Conservation (phyloP, 208 protist species). For the Acanthamoeba healyi region DNA sequence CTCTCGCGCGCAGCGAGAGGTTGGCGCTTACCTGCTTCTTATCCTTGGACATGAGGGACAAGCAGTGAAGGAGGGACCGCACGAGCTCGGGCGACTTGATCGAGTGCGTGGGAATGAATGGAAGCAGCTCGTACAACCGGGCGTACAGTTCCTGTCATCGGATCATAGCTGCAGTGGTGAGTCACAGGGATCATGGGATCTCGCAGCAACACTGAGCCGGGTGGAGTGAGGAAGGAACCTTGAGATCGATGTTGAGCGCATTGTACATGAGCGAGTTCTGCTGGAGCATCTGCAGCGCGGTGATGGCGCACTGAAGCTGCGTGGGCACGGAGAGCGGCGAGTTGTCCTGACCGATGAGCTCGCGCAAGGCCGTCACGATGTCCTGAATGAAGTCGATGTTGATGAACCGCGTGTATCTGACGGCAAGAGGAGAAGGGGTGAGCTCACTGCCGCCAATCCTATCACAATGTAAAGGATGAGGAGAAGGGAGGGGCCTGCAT, state of each 20-base stretch:
- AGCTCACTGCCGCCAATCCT: no score
- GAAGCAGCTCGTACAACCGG: conserved; percentile 64
- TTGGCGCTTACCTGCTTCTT: conserved; percentile 44
- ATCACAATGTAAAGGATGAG: not conserved
- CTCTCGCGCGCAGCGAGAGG: not conserved
- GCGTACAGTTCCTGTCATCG: conserved; percentile 65
- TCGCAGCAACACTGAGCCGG: not conserved
- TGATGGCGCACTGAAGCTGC: conserved; percentile 78
- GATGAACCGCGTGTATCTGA: conserved; percentile 84
- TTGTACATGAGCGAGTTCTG: conserved; percentile 62
- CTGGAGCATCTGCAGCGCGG: conserved; percentile 80
- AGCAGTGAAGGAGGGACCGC: conserved; percentile 55
- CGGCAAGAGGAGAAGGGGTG: no score
- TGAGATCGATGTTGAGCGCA: conserved; percentile 83
- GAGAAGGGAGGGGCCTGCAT: not conserved
- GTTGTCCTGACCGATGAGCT: conserved; percentile 71
- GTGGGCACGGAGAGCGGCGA: conserved; percentile 69
- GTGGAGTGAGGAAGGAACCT: conserved; percentile 44
- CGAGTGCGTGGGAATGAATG: conserved; percentile 5
- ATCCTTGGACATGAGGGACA: conserved; percentile 61
- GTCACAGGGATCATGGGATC: not conserved
- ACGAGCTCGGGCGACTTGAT: conserved; percentile 14
- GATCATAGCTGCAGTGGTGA: no score
- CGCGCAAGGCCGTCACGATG: conserved; percentile 76
- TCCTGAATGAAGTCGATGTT: conserved; percentile 82